A percentile compares a stretch with the other conserved stretches of the same genome.
These are phyloP conservation scores for Solanum pinnatisectum DNA, from an alignment of 257 asterid species.

Conservation along the genomic window DNA sequence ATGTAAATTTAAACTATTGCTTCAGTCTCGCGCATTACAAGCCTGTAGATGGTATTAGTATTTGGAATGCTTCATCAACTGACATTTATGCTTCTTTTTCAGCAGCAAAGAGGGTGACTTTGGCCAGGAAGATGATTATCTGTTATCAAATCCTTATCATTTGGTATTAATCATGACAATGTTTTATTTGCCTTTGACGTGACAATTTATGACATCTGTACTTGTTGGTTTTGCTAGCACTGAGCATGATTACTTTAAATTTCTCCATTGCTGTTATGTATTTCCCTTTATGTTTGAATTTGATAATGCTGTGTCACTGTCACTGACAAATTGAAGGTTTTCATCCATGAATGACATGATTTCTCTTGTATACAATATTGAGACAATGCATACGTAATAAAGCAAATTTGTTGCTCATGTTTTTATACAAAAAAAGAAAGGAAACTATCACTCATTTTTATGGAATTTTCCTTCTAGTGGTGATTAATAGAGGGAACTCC, in stretches of 20 bases:
- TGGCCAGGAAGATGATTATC: slow-evolving; percentile 78
- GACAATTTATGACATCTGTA: neutral
- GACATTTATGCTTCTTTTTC: slow-evolving; percentile 20
- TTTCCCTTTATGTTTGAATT: neutral
- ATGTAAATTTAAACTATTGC: neutral
- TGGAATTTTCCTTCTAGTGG: neutral
- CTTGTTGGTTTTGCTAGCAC: neutral
- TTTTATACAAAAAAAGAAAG: neutral
- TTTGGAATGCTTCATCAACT: slow-evolving; percentile 6
- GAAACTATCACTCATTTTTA: neutral
- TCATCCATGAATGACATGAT: neutral
- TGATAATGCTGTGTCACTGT: neutral
- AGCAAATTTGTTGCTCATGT: neutral
- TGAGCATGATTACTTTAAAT: neutral
- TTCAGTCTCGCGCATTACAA: neutral
- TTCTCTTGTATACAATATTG: neutral
- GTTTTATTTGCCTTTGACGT: neutral
- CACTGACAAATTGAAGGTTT: neutral
- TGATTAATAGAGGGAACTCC: neutral
- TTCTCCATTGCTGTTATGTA: neutral
- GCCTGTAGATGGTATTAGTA: slow-evolving; percentile 13
- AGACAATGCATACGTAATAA: neutral
- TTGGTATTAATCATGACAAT: slow-evolving; percentile 43
- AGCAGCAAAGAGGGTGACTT: slow-evolving; percentile 85
- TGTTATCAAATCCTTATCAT: slow-evolving; percentile 91